These are phyloP conservation scores for Medicago ruthenica DNA, from an alignment of 306 rosid species.

Conservation along the genomic window DNA sequence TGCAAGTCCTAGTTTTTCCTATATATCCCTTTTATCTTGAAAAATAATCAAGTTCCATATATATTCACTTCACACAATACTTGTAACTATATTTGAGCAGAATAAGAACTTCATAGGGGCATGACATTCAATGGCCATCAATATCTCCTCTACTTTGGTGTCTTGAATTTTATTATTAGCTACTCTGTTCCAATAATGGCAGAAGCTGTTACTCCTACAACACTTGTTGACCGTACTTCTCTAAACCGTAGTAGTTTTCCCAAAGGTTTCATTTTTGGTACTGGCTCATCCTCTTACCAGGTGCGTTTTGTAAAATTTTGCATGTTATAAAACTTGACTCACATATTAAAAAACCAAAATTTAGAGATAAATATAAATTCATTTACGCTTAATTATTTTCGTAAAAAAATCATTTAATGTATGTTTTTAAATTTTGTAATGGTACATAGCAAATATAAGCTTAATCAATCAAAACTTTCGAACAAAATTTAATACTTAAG, in stretches of 20 bases:
- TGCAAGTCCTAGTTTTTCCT: not conserved
- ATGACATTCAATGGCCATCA: constrained; percentile 25
- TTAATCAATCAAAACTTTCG: too few species aligned
- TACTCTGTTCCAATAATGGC: not conserved
- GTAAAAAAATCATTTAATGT: too few species aligned
- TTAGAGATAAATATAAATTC: too few species aligned
- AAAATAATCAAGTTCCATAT: not conserved
- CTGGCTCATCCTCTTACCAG: constrained; percentile 49
- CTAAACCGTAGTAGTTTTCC: constrained; percentile 44
- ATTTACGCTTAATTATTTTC: too few species aligned
- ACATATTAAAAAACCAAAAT: too few species aligned
- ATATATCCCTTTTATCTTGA: not conserved
- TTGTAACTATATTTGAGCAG: constrained; percentile 16
- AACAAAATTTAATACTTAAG: too few species aligned
- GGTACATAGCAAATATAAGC: too few species aligned
- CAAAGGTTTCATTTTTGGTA: constrained; percentile 45
- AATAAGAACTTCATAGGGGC: not conserved
- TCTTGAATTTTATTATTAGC: constrained; percentile 25
- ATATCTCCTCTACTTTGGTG: constrained; percentile 23
- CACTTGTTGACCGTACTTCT: constrained; percentile 31
- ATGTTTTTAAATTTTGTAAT: too few species aligned
- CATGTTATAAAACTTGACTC: too few species aligned
- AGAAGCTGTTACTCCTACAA: not conserved
- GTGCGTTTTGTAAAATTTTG: not conserved
- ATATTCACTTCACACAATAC: not conserved